Evolutionary conservation across 2,329 filamentous ascomycete species (phyloP).

Genomic region (Ophioceras dolichostomum): DNA sequence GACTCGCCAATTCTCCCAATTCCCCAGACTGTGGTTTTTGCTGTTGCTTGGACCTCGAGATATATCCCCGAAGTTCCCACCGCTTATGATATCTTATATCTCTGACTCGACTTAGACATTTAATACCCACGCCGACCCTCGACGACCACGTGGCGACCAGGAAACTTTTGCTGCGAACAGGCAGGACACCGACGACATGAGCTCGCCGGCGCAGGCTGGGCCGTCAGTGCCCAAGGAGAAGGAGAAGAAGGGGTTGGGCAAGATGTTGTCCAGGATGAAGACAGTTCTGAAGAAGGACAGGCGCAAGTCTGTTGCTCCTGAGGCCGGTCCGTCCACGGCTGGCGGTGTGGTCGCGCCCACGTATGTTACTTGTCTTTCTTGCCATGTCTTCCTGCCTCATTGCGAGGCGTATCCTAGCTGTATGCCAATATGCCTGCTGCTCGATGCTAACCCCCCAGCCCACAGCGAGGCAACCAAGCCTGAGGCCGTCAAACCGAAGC

Average conservation of each 20-base stretch:
- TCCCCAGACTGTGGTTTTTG: too few species aligned
- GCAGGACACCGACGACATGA: constrained; percentile 23
- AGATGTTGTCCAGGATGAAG: constrained; percentile 35
- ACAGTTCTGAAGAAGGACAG: constrained; percentile 33
- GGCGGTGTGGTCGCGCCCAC: constrained; percentile 3
- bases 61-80: too few species aligned
- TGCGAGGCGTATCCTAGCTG: too few species aligned
- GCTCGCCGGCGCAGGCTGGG: constrained; percentile 26
- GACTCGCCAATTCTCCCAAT: too few species aligned
- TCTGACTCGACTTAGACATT: background rate
- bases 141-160: background rate
- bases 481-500: constrained; percentile 4
- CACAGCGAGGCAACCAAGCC: constrained; percentile 4
- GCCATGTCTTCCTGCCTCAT: too few species aligned
- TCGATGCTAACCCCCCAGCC: too few species aligned
- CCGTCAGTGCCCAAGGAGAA: constrained; percentile 23
- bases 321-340: constrained; percentile 8
- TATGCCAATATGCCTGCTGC: too few species aligned
- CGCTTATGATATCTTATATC: background rate
- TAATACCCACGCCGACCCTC: too few species aligned
- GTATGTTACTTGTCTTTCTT: too few species aligned
- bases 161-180: too few species aligned
- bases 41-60: too few species aligned
- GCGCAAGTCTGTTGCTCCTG: constrained; percentile 9
- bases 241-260: constrained; percentile 34